Conservation (phyloP, 2,329 filamentous ascomycete species). For the Fusarium sp. region DNA sequence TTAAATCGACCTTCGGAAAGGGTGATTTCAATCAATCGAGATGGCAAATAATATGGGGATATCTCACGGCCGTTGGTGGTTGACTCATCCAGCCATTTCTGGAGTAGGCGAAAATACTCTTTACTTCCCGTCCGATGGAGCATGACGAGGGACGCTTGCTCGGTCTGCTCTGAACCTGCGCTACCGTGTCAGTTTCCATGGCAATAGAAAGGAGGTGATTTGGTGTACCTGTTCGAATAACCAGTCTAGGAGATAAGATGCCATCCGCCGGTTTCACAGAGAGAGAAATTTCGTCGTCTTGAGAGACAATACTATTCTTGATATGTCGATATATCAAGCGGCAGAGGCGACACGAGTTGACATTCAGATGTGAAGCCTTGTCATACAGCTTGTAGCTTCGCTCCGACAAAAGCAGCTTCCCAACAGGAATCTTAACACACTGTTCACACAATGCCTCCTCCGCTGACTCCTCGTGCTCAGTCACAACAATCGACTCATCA, state of each 20-base stretch:
- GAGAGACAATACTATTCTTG: fast-evolving
- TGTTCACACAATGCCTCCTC: neutral
- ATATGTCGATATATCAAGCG: neutral
- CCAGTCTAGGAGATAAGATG: neutral
- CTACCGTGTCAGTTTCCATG: neutral
- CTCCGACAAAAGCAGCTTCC: neutral
- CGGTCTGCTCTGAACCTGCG: neutral
- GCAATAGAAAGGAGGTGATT: neutral
- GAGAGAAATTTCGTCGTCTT: neutral
- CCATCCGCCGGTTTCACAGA: neutral
- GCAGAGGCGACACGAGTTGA: neutral
- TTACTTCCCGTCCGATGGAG: neutral
- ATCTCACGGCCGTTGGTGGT: neutral
- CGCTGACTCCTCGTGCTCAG: neutral
- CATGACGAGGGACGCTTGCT: neutral
- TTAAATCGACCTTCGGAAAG: neutral
- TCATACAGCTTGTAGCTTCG: neutral
- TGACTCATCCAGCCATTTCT: neutral
- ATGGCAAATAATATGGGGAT: neutral
- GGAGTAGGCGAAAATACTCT: neutral
- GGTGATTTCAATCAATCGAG: neutral
- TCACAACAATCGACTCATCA: neutral
- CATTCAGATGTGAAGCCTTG: neutral
- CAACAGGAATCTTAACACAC: neutral
- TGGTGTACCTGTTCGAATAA: neutral